Evolutionary conservation across 2,329 filamentous ascomycete species (phyloP), one percentile per base, ranked within the genome.

Genomic region (Rhytidhysteron rufulum): DNA sequence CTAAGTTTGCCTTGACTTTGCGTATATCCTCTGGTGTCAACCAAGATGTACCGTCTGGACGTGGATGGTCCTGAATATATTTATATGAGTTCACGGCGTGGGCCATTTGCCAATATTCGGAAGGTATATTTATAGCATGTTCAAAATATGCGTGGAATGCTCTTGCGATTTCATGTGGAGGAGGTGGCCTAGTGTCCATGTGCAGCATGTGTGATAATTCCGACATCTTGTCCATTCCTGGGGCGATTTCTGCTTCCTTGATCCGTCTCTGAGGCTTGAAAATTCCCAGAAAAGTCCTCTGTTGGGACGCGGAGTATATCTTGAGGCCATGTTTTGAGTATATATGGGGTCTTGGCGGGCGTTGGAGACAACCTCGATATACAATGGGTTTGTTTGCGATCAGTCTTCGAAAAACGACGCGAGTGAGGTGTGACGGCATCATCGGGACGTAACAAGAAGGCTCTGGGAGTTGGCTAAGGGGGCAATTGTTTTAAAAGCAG

Each of bases 161-260:
- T 25, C 77, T 70, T 1, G 79, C 65, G 2, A 95, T 69, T 24
- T 86, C 79, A n/a, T 73, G 62, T 3, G 73, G 68, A 0, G 78
- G 64, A 13, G 87, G 88, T 8, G 80, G 77, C 24, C 88, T 78
- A 25, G 82, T 71, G 37, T 78, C 74, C 41, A 86, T 76, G 37
- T 77, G 73, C 50, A 83, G 69, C 44, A 80, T 77, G 50, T 79
- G 78, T 38, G 78, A 71, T 61, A 88, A 77, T 43, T 86, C 77
- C 53, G 86, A 77, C 68, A 95, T 79, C 13, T 76, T 77, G 48
- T 81, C 79, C 55, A 89, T 78, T 39, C 88, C 89, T 1, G 80
- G 85, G 54, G 82, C 85, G 44, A 82, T 70, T 52, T 82, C 75
- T 37, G 82, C 72, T 17, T 79, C 72, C 60, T 80, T 83, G 31